A percentile compares a stretch with the other conserved stretches of the same genome.
Conservation (phyloP, 2,329 filamentous ascomycete species). For the Metarhizium robertsii region DNA sequence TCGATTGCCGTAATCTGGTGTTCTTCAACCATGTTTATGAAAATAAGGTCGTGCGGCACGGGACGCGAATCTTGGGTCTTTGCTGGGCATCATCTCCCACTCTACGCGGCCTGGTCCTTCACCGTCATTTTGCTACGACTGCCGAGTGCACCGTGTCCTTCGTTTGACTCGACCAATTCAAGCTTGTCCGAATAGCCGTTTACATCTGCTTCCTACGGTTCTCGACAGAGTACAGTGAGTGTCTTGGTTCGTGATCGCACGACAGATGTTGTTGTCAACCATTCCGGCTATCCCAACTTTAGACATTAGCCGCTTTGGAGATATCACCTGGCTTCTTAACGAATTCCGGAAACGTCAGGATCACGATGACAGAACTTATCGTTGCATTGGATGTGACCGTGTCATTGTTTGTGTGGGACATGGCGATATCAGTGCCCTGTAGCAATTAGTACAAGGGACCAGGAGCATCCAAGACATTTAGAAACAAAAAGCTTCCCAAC, state of each 20-base stretch:
- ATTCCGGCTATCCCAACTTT: background rate
- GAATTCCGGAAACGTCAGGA: background rate
- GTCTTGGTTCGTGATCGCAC: background rate
- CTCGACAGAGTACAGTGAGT: background rate
- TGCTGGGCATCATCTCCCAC: background rate
- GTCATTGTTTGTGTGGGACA: background rate
- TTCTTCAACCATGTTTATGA: background rate
- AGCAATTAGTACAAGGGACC: background rate
- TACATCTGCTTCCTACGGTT: background rate
- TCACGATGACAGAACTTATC: background rate
- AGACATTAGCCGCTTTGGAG: background rate
- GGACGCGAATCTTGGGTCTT: too few species aligned
- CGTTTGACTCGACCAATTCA: background rate
- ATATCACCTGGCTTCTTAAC: background rate
- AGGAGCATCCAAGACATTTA: background rate
- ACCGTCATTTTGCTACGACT: background rate
- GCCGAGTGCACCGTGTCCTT: background rate
- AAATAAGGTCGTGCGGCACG: background rate
- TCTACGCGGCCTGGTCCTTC: background rate
- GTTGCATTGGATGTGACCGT: too few species aligned
- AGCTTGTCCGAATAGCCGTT: background rate
- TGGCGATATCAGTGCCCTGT: background rate
- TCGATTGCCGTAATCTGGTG: background rate
- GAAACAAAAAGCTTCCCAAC: background rate
- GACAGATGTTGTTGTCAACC: background rate